Base-by-base conservation (phyloP, 106 monocot genomes). In the Allium sativum region DNA sequence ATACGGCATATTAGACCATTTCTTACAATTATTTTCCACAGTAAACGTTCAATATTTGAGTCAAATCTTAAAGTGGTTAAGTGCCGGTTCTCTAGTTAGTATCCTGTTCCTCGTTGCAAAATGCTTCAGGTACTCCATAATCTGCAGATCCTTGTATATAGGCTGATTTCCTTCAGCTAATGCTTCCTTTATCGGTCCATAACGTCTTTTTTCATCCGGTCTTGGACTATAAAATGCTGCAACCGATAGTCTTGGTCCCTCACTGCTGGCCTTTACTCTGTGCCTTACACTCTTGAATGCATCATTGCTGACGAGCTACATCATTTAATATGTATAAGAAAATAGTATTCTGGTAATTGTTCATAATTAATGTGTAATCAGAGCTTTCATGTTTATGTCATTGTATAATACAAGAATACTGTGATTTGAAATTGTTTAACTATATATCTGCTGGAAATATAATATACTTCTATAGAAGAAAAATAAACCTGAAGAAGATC, bases 401-500 rank as follows among this genome's bases (percentile, higher is more conserved):
- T 31, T 31, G 5, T 31, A 5, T 31, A 31, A 31, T 31, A 31
- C 31, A 31, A 31, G 31, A 31, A 31, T 31, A 31, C 5, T 31
- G 31, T 31, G 5, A 31, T 31, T 31, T 31, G 31, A 31, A 31
- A 31, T 3, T 31, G 31, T 31, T 31, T 31, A 31, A 31, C 31
- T 31, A n/a, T n/a, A n/a, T n/a, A 31, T 3, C 31, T 31, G 31
- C 5, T 31, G 31, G 31, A 31, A 31, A 31, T 31, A 31, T 31
- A 31, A 31, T 31, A 31, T 31, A 31, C 5, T 55, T n/a, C 54
- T 17, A 55, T 3, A 1, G 14, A 55, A 55, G 0, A 3, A 50
- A 21, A 55, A 10, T 40, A 31, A 7, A 82, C 85, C 80, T 90
- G 90, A 14, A 86, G 43, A 44, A 92, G 83, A 68, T 92, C 86